phyloP scores from a whole-genome alignment of 2,329 filamentous ascomycete genomes.

The Aurifilum marmelostoma region DNA sequence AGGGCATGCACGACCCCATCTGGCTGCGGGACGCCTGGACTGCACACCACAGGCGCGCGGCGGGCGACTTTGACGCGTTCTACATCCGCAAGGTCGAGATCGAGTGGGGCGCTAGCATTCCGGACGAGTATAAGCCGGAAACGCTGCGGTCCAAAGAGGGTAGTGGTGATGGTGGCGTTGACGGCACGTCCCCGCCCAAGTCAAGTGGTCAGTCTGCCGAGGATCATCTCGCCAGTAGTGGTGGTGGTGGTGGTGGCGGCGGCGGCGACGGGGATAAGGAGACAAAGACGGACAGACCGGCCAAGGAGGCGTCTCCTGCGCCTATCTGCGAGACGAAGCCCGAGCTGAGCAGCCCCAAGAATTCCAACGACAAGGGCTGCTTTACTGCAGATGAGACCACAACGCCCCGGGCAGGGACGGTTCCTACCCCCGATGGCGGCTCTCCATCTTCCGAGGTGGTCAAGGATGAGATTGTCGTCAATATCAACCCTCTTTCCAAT shows the following conservation, averaged over 20 bases:
- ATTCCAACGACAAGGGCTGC: not conserved
- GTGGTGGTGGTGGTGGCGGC: too few species aligned
- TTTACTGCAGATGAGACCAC: constrained; percentile 1
- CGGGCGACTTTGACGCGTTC: constrained; percentile 55
- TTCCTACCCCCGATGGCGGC: not conserved
- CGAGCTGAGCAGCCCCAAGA: not conserved
- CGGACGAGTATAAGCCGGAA: constrained; percentile 23
- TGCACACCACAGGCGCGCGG: constrained; percentile 52
- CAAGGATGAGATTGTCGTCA: not conserved
- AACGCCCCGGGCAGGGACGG: not conserved
- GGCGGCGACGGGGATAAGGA: too few species aligned
- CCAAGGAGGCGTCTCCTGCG: not conserved
- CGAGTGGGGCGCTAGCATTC: constrained; percentile 46
- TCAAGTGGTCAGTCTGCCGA: not conserved
- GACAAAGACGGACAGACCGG: not conserved
- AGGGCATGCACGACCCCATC: constrained; percentile 54
- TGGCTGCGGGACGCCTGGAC: constrained; percentile 58
- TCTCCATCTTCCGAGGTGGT: not conserved
- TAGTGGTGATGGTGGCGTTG: not conserved
- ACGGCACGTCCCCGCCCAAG: not conserved
- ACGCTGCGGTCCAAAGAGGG: constrained; percentile 16
- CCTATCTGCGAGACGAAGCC: not conserved
- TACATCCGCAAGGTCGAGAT: constrained; percentile 49
- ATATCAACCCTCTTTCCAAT: not conserved
- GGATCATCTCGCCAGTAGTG: too few species aligned